Evolutionary conservation across 2,329 filamentous ascomycete genomes (phyloP).

Genomic region (Leptographium wingfieldii): DNA sequence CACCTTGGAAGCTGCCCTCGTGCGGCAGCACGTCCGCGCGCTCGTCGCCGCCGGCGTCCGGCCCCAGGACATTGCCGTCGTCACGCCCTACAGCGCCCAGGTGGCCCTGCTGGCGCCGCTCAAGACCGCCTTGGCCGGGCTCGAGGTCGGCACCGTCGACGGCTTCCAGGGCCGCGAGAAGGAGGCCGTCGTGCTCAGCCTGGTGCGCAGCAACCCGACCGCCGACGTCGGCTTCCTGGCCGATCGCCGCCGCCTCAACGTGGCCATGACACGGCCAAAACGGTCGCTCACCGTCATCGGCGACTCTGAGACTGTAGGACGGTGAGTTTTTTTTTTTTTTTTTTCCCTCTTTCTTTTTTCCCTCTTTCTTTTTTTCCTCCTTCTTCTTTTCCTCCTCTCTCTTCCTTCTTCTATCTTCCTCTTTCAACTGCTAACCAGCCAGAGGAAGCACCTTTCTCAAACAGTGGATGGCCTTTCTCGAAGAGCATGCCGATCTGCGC

Average conservation of each 20-base stretch:
- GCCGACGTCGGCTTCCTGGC: conserved; percentile 86
- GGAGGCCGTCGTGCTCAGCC: conserved; percentile 81
- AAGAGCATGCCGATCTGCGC: conserved; percentile 78
- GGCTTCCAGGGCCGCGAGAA: conserved; percentile 94
- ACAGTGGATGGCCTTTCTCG: conserved; percentile 81
- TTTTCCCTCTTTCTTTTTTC: conserved; percentile 2
- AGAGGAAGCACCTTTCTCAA: conserved; percentile 80
- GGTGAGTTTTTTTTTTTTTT: conserved; percentile 31
- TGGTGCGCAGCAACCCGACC: conserved; percentile 83
- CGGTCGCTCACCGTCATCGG: conserved; percentile 83
- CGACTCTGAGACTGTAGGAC: conserved; percentile 84
- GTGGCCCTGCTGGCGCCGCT: conserved; percentile 67
- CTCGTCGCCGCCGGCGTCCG: conserved; percentile 67
- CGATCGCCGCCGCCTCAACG: conserved; percentile 85
- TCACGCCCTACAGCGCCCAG: conserved; percentile 96
- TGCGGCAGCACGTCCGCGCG: conserved; percentile 61
- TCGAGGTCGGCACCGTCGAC: conserved; percentile 94
- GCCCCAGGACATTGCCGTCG: conserved; percentile 76
- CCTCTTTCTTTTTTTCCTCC: not conserved
- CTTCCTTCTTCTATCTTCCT: conserved; percentile 9
- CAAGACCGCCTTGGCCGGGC: conserved; percentile 67
- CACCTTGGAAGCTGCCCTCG: conserved; percentile 74
- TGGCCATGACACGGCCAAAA: conserved; percentile 93
- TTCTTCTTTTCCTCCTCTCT: not conserved
- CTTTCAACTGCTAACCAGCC: conserved; percentile 11